Conservation (phyloP, 108 stramenopile genomes). For the Discostella pseudostelligera region DNA sequence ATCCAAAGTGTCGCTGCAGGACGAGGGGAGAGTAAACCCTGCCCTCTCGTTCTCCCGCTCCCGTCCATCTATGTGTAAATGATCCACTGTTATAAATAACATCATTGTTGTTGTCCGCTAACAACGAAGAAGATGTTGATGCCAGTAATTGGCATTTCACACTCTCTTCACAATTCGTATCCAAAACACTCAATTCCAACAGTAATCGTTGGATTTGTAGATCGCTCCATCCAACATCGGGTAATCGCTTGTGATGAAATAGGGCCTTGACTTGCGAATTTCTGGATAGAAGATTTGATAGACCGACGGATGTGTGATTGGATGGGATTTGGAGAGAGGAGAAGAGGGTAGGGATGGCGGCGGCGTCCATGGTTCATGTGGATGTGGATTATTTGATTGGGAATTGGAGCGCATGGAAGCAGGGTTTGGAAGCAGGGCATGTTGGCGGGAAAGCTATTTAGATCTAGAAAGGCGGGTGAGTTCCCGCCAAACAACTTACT, state of each 20-base stretch:
- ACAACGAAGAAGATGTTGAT: not conserved
- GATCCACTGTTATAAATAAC: not conserved
- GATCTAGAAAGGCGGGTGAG: too few relatives aligned
- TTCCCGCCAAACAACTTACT: too few relatives aligned
- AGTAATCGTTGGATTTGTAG: constrained; percentile 79
- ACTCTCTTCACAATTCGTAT: constrained; percentile 82
- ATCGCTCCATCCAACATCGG: constrained; percentile 81
- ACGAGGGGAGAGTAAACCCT: constrained; percentile 92
- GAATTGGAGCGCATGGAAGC: too few relatives aligned
- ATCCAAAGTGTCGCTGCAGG: constrained; percentile 81
- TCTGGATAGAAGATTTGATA: constrained; percentile 66
- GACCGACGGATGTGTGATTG: constrained; percentile 77
- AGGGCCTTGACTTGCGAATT: constrained; percentile 69
- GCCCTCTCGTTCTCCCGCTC: constrained; percentile 99
- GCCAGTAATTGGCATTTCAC: constrained; percentile 24
- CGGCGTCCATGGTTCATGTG: constrained; percentile 39
- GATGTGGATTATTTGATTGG: too few relatives aligned
- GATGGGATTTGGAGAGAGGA: constrained; percentile 60
- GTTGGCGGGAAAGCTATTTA: too few relatives aligned
- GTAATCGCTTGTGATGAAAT: constrained; percentile 72
- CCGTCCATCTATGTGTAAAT: constrained; percentile 71
- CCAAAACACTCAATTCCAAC: constrained; percentile 72
- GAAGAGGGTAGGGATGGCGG: constrained; percentile 54
- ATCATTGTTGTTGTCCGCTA: not conserved
- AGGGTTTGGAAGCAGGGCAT: too few relatives aligned